phyloP scores from a whole-genome alignment of 176 grass and related monocot species.

The Elaeis guineensis region DNA sequence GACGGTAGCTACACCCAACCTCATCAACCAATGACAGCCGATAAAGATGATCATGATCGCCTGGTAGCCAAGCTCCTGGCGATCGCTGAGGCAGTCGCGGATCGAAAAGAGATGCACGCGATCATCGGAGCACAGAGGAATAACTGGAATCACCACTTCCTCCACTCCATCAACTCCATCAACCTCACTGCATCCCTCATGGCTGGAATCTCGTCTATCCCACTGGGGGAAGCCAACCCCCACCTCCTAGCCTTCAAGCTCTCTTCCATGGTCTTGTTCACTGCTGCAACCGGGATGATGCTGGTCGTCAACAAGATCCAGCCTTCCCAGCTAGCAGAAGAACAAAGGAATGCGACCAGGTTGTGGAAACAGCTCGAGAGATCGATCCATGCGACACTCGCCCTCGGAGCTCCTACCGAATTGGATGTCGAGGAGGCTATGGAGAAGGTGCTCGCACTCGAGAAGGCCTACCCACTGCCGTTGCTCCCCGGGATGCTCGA shows the following conservation, averaged over 20 bases:
- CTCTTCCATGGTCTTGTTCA: slow-evolving; percentile 19
- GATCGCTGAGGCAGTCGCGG: slow-evolving; percentile 36
- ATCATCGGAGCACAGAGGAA: slow-evolving; percentile 53
- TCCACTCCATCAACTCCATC: slow-evolving; percentile 50
- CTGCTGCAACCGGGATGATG: slow-evolving; percentile 24
- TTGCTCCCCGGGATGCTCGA: slow-evolving; percentile 40
- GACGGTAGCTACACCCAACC: too few species aligned
- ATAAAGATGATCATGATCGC: too few species aligned
- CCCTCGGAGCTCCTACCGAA: background rate
- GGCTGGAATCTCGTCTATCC: slow-evolving; percentile 30
- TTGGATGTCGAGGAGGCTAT: slow-evolving; percentile 14
- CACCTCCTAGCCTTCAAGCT: slow-evolving; percentile 9
- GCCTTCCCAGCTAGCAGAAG: slow-evolving; percentile 63
- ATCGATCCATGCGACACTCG: slow-evolving; percentile 14
- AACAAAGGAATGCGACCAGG: slow-evolving; percentile 47
- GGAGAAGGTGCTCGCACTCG: slow-evolving; percentile 35
- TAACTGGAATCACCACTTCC: slow-evolving; percentile 71
- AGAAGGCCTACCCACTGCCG: slow-evolving; percentile 44
- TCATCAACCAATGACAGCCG: too few species aligned
- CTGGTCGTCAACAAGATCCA: slow-evolving; percentile 37
- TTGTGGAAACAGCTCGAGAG: slow-evolving; percentile 49
- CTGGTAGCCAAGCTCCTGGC: slow-evolving; percentile 38
- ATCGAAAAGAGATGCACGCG: slow-evolving; percentile 51
- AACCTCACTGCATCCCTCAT: slow-evolving; percentile 30
- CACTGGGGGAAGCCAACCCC: background rate